Base-by-base conservation (phyloP, 768 basidiomycete species). In the Pisolithus marmoratus region DNA sequence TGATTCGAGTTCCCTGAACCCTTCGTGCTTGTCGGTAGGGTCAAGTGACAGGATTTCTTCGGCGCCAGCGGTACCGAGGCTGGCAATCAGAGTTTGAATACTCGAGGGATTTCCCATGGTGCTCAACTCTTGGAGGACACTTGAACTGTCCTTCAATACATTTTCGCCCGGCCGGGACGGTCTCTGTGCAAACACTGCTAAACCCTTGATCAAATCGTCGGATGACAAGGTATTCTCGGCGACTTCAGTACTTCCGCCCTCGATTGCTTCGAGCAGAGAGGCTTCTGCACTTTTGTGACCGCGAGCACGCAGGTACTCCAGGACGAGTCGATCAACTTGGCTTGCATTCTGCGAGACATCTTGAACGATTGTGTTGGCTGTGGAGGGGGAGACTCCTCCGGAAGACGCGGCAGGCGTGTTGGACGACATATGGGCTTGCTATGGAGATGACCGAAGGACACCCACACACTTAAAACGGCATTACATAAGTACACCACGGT, bases 21-120 rank as follows among this genome's bases (percentile, higher is more conserved):
- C 91, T 60, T 89, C 87, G 40, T 89, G 85, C 58, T 87, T 88
- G 64, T 93, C 90, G 4, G 84, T 85, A 8, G 90, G 90, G 62
- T 93, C 90, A 9, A 83, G 72, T 14, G 84, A 83, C 26, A 93
- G 72, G 34, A 91, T 83, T 51, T 92, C 90, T 61, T 92, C 89
- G 3, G 89, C 84, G 14, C 87, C 89, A 38, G 87, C 82, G 31
- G 81, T 72, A n/a, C 85, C 85, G 56, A 91, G 81, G 61, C 83
- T 89, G 15, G 84, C 78, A 51, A 90, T 83, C 49, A 90, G 73
- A 59, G 78, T 85, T 63, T 89, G 88, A 50, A 90, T 84, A 59
- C 79, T 87, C 20, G 79, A 70, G 3, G 86, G 79, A 60, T 82
- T 89, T 15, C 84, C 83, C 76, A 85, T 80, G 5, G 82, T 72